Evolutionary conservation across 2,329 filamentous ascomycete genomes (phyloP).

Genomic region (Zalaria sp.): DNA sequence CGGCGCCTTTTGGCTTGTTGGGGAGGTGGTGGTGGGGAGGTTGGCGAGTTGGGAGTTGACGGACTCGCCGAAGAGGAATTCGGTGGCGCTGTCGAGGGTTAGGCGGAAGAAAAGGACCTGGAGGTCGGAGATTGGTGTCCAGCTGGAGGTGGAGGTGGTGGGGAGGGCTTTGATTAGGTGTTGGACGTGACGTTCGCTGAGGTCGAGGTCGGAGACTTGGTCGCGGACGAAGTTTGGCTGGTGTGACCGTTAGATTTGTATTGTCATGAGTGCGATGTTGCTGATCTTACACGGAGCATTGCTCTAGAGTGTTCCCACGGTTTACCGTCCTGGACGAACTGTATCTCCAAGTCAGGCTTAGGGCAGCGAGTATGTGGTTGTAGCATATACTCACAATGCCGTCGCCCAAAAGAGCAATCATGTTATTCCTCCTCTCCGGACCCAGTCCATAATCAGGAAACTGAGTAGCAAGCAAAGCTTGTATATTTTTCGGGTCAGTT

Average conservation of each 20-base stretch:
- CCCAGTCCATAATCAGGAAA: constrained; percentile 19
- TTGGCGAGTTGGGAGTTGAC: constrained; percentile 21
- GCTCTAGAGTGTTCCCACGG: constrained; percentile 22
- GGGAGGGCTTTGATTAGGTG: constrained; percentile 18
- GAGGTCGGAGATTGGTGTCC: constrained; percentile 17
- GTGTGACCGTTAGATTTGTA: too few species aligned
- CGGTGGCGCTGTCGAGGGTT: constrained; percentile 35
- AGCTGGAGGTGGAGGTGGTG: constrained; percentile 23
- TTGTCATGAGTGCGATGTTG: too few species aligned
- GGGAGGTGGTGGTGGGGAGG: constrained; percentile 7
- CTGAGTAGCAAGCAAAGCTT: constrained; percentile 18
- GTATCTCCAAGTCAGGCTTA: too few species aligned
- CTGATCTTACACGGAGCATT: constrained; percentile 13
- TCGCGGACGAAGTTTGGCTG: constrained; percentile 22
- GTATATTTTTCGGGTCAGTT: constrained; percentile 20
- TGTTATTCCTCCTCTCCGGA: constrained; percentile 12
- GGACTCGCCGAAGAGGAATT: constrained; percentile 34
- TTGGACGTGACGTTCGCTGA: constrained; percentile 21
- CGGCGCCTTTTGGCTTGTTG: constrained; percentile 4
- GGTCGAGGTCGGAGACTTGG: constrained; percentile 21
- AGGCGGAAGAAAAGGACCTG: constrained; percentile 32
- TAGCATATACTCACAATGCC: constrained; percentile 11
- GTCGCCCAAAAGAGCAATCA: constrained; percentile 16
- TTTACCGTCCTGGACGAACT: constrained; percentile 19
- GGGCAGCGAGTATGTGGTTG: too few species aligned